A percentile compares a stretch with the other conserved stretches of the same genome.
Evolutionary conservation across 352 stramenopile species (phyloP).

Genomic region (Lagenidium sp.): DNA sequence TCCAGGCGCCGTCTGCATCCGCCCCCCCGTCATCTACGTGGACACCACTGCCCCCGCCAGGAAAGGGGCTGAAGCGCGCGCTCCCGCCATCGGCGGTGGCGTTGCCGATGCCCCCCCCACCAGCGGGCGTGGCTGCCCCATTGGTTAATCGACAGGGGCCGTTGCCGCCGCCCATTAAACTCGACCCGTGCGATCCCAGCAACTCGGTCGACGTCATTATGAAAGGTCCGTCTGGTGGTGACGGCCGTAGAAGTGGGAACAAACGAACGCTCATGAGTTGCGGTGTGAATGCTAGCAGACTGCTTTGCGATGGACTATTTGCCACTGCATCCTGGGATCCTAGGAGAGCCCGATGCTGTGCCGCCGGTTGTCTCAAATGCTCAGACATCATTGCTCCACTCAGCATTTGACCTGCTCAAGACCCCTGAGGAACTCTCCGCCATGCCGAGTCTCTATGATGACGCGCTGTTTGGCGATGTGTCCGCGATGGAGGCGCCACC

Average conservation of each 20-base stretch:
- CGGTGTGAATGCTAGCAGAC: slow-evolving; percentile 25
- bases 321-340: no score
- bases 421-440: no score
- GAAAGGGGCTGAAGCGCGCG: slow-evolving; percentile 28
- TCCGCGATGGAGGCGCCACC: slow-evolving; percentile 5
- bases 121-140: no score
- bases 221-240: slow-evolving; percentile 27
- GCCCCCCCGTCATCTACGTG: not conserved
- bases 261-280: slow-evolving; percentile 3
- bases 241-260: not conserved
- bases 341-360: no score
- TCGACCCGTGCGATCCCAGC: slow-evolving; percentile 5
- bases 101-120: not conserved
- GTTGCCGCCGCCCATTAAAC: slow-evolving; percentile 1
- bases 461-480: slow-evolving; percentile 15
- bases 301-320: slow-evolving; percentile 47
- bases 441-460: no score
- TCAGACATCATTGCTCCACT: no score
- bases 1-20: slow-evolving; percentile 1
- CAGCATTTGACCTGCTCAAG: no score
- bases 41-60: not conserved
- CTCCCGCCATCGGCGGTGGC: slow-evolving; percentile 8
- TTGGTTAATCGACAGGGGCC: no score
- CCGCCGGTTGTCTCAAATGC: no score
- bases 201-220: slow-evolving; percentile 39